Evolutionary conservation across 306 rosid species (phyloP).

Genomic region (Prunus kanzakura): DNA sequence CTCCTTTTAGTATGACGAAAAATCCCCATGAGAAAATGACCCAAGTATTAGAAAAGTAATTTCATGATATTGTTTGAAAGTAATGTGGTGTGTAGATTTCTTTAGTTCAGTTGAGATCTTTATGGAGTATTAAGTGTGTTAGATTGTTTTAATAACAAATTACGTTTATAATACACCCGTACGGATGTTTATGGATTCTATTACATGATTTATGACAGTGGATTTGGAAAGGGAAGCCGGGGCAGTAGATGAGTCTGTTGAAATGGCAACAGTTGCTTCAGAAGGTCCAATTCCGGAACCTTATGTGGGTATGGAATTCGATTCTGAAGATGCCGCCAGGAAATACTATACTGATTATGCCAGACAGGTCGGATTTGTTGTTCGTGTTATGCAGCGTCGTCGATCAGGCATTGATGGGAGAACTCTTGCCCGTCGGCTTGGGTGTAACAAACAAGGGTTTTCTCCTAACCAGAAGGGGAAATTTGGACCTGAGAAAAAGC

Average conservation of each 20-base stretch:
- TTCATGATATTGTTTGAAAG: neutral
- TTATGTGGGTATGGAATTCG: conserved; percentile 84
- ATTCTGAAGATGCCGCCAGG: conserved; percentile 79
- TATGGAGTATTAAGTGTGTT: neutral
- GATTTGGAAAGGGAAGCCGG: conserved; percentile 53
- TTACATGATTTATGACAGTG: conserved; percentile 36
- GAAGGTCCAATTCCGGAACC: conserved; percentile 57
- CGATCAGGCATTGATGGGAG: conserved; percentile 82
- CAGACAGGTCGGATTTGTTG: conserved; percentile 65
- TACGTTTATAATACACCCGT: conserved; percentile 15
- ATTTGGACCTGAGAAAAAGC: conserved; percentile 59
- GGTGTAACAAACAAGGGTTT: conserved; percentile 93
- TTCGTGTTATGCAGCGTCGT: conserved; percentile 88
- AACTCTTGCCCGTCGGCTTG: conserved; percentile 93
- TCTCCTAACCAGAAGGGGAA: conserved; percentile 63
- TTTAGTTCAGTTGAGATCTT: neutral
- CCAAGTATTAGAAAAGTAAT: neutral
- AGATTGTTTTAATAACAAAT: neutral
- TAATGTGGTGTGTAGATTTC: neutral
- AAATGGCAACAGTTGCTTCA: conserved; percentile 39
- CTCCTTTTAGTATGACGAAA: neutral
- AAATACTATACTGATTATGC: conserved; percentile 71
- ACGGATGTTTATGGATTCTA: conserved; percentile 23
- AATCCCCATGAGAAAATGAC: neutral
- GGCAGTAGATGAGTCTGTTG: conserved; percentile 36